A percentile compares a stretch with the other conserved stretches of the same genome.
Evolutionary conservation across 495 filamentous ascomycete genomes (phyloP).

Genomic region (Annulohypoxylon nitens): DNA sequence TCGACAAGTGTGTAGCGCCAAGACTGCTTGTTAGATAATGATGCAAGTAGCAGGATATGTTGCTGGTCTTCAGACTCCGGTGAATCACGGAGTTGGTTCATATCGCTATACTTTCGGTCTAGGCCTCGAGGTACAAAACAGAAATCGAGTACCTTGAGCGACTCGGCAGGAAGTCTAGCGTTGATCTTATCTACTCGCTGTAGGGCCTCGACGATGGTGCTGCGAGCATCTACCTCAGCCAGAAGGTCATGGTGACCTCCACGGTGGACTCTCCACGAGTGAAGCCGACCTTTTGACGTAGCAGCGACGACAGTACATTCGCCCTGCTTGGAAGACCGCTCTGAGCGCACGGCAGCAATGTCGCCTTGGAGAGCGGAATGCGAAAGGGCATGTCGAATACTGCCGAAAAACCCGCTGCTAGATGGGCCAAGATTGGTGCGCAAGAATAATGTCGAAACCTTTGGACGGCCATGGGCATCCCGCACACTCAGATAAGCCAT

Average conservation of each 20-base stretch:
- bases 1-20: slow-evolving; percentile 61
- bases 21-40: slow-evolving; percentile 51
- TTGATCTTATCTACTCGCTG: slow-evolving; percentile 49
- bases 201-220: slow-evolving; percentile 52
- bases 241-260: slow-evolving; percentile 74
- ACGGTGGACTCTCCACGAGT: slow-evolving; percentile 89
- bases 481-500: slow-evolving; percentile 86
- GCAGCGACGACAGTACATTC: slow-evolving; percentile 86
- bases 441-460: slow-evolving; percentile 80
- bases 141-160: slow-evolving; percentile 64
- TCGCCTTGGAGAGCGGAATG: slow-evolving; percentile 76
- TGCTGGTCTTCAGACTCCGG: slow-evolving; percentile 59
- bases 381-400: slow-evolving; percentile 77
- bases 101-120: slow-evolving; percentile 56
- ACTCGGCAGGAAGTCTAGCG: slow-evolving; percentile 49
- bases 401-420: slow-evolving; percentile 76
- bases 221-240: slow-evolving; percentile 60
- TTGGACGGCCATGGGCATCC: slow-evolving; percentile 86
- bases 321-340: slow-evolving; percentile 75
- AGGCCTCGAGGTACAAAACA: slow-evolving; percentile 60
- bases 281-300: slow-evolving; percentile 78
- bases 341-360: slow-evolving; percentile 80
- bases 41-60: slow-evolving; percentile 59
- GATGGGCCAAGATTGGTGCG: slow-evolving; percentile 67
- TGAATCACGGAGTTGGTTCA: slow-evolving; percentile 58